Percentiles rank a stretch among this genome's conserved stretches.
Conservation (phyloP, 2,329 filamentous ascomycete genomes). For the Paecilomyces sp. region DNA sequence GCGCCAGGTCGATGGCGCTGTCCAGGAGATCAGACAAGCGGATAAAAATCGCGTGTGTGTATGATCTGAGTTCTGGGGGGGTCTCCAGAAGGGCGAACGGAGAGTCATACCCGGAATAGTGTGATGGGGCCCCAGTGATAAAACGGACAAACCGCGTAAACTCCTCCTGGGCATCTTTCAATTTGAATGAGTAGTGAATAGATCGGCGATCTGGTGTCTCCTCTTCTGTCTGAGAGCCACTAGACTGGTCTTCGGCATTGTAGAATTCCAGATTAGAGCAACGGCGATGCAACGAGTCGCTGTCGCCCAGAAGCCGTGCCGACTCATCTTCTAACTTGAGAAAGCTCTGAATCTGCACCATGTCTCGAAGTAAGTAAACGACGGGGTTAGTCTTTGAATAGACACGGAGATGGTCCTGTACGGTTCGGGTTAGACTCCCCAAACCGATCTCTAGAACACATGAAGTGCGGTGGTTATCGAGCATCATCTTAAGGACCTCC, state of each 20-base stretch:
- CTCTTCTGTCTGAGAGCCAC: constrained; percentile 15
- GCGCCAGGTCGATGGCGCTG: constrained; percentile 37
- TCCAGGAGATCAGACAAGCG: constrained; percentile 28
- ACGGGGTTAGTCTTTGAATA: constrained; percentile 33
- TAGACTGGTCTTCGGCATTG: constrained; percentile 41
- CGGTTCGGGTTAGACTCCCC: constrained; percentile 34
- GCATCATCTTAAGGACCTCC: constrained; percentile 35
- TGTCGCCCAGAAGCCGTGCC: constrained; percentile 34
- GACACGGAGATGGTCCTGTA: constrained; percentile 33
- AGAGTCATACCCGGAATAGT: constrained; percentile 49
- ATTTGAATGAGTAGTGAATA: constrained; percentile 40
- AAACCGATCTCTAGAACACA: constrained; percentile 40
- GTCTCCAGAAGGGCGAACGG: constrained; percentile 55
- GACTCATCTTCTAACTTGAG: constrained; percentile 39
- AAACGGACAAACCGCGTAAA: constrained; percentile 54
- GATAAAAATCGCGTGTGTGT: constrained; percentile 36
- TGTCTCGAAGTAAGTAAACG: constrained; percentile 35
- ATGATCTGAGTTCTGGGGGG: constrained; percentile 50
- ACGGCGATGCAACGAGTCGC: constrained; percentile 38
- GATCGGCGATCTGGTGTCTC: constrained; percentile 37
- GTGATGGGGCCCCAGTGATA: constrained; percentile 47
- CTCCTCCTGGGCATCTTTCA: constrained; percentile 51
- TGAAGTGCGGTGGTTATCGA: constrained; percentile 34
- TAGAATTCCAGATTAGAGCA: constrained; percentile 44
- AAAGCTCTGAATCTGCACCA: constrained; percentile 31